Evolutionary conservation across 345 rosid species (phyloP), one percentile per base, ranked within the genome.

Genomic region (Passiflora organensis): DNA sequence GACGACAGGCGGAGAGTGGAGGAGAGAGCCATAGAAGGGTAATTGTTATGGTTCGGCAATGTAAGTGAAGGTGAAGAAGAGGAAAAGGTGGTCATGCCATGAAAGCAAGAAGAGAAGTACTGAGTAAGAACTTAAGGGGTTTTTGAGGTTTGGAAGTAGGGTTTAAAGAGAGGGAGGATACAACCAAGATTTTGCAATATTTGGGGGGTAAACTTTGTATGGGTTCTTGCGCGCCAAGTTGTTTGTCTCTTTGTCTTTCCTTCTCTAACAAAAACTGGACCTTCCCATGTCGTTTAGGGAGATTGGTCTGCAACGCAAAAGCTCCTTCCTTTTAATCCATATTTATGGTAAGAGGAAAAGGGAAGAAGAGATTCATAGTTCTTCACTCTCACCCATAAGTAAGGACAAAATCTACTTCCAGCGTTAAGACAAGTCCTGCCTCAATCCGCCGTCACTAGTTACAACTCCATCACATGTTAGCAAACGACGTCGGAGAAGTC

Each of bases 1-100:
- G 86, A 77, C 25, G 91, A 82, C 58, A 78, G 67, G 32, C 91
- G 95, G 59, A 88, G 80, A 46, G 90, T 64, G 58, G 89, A 77
- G 53, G 80, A 67, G 50, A 85, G 67, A 57, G 91, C 73, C 95
- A 85, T 85, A 39, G 68, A 63, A 56, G 9, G 15, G 32, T 28
- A 10, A 36, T 64, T 32, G 63, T 53, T 25, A 34, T 73, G 72
- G 63, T 32, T 55, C 34, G 76, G 55, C 65, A 61, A 15, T 23
- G 59, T 53, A 10, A 56, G 44, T 54, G 71, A 56, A 48, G 74
- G 34, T 2, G 34, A 28, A 28, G 34, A 2, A 28, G 34, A 28
- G 34, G 34, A 3, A 28, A 28, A 49, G 56, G 63, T 65, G 60
- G 54, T 61, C 86, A 76, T 76, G 60, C 80, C 79, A 75, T 45